These are phyloP conservation scores for Lodderomyces parapsilosis DNA, from an alignment of 1,139 yeast species.

Conservation along the genomic window DNA sequence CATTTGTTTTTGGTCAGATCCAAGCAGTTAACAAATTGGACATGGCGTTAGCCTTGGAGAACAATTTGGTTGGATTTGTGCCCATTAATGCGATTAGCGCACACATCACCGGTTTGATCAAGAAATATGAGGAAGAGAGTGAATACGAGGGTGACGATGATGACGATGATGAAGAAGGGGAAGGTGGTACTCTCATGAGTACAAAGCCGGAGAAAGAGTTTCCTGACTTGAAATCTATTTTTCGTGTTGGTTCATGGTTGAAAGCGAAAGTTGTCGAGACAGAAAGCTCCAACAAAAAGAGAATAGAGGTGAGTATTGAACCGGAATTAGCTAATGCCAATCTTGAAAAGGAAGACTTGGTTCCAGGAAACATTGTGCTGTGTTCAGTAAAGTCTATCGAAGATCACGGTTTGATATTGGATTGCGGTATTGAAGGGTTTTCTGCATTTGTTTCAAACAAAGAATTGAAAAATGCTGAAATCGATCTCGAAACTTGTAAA, in stretches of 20 bases:
- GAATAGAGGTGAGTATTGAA: slow-evolving; percentile 72
- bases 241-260: slow-evolving; percentile 80
- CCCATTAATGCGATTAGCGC: slow-evolving; percentile 74
- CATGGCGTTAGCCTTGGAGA: slow-evolving; percentile 73
- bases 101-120: slow-evolving; percentile 57
- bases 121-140: slow-evolving; percentile 41
- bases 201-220: slow-evolving; percentile 33
- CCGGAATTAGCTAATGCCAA: slow-evolving; percentile 68
- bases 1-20: slow-evolving; percentile 76
- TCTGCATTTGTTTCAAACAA: slow-evolving; percentile 79
- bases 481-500: slow-evolving; percentile 19
- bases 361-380: slow-evolving; percentile 65
- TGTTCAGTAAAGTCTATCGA: slow-evolving; percentile 77
- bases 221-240: slow-evolving; percentile 56
- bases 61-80: slow-evolving; percentile 75
- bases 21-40: slow-evolving; percentile 60
- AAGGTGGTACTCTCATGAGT: slow-evolving; percentile 15
- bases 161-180: slow-evolving; percentile 40
- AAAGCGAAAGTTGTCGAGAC: slow-evolving; percentile 68
- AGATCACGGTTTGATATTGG: slow-evolving; percentile 85
- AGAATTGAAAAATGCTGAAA: slow-evolving; percentile 39
- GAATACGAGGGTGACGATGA: slow-evolving; percentile 46
- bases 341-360: slow-evolving; percentile 64
- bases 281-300: slow-evolving; percentile 35
- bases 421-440: slow-evolving; percentile 55